phyloP scores from a whole-genome alignment of 768 basidiomycete genomes.

The Amanita thiersii region DNA sequence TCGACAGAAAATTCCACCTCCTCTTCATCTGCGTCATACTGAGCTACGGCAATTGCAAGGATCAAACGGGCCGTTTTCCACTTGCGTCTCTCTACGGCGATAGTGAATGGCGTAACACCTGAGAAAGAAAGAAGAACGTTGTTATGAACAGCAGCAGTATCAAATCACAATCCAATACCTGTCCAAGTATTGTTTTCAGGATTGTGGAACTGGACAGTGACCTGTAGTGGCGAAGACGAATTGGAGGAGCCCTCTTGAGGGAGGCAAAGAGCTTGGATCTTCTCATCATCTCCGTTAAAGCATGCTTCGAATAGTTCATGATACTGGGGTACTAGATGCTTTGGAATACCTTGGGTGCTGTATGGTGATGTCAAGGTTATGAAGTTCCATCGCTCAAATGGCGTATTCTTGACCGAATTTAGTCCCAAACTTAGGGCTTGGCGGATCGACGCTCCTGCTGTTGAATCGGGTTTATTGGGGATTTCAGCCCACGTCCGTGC shows the following conservation, averaged over 20 bases:
- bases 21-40: conserved; percentile 27
- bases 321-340: not conserved
- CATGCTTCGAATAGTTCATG: conserved; percentile 7
- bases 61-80: conserved; percentile 56
- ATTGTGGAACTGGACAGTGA: conserved; percentile 28
- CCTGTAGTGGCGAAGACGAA: conserved; percentile 28
- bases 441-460: not conserved
- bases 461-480: not conserved
- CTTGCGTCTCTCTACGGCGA: conserved; percentile 37
- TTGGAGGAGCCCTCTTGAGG: conserved; percentile 24
- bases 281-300: conserved; percentile 21
- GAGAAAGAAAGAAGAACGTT: not conserved
- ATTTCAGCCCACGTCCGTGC: conserved; percentile 4
- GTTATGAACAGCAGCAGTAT: not conserved
- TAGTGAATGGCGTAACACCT: conserved; percentile 43
- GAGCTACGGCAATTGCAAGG: conserved; percentile 47
- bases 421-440: not conserved
- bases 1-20: conserved; percentile 2
- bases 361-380: not conserved
- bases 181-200: conserved; percentile 10
- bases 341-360: not conserved
- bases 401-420: not conserved
- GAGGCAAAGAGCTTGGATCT: conserved; percentile 44
- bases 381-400: not conserved
- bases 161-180: conserved; percentile 14